A percentile compares a stretch with the other conserved stretches of the same genome.
These are phyloP conservation scores for Umbelopsis vinacea DNA, from an alignment of 192 early-diverging fungal genomes.

Conservation along the genomic window DNA sequence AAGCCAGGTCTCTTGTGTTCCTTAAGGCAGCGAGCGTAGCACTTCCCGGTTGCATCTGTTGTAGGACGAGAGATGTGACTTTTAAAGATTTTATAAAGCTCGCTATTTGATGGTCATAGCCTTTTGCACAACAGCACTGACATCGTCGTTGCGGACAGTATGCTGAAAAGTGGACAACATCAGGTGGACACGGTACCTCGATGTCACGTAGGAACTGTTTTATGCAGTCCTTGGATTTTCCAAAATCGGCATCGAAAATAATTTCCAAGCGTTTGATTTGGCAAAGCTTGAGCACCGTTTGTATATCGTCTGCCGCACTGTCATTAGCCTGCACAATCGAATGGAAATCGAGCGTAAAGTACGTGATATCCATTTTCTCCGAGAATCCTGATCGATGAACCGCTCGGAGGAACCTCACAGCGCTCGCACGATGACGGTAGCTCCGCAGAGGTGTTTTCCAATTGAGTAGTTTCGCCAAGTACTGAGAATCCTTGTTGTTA, in stretches of 20 bases:
- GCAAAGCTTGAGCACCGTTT: not conserved
- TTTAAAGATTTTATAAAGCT: not conserved
- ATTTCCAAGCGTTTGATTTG: not conserved
- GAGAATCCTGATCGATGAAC: not conserved
- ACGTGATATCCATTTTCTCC: not conserved
- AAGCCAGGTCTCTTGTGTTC: not conserved
- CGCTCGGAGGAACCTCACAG: not conserved
- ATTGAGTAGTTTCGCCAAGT: not conserved
- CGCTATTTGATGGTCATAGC: slow-evolving; percentile 3
- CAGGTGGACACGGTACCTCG: not conserved
- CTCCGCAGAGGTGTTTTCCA: not conserved
- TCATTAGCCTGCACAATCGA: not conserved
- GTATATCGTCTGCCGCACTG: not conserved
- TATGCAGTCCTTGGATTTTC: not conserved
- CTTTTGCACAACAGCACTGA: slow-evolving; percentile 19
- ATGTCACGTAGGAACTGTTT: not conserved
- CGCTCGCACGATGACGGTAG: not conserved
- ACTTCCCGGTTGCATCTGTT: slow-evolving; percentile 2
- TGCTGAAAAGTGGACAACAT: not conserved
- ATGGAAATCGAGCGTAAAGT: slow-evolving; percentile 18
- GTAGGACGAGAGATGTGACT: not conserved
- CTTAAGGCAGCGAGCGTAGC: not conserved
- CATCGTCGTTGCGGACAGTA: slow-evolving; percentile 20
- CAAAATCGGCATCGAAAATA: slow-evolving; percentile 17
- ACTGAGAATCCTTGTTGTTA: not conserved